Conservation (phyloP, 768 basidiomycete species). For the Daedalea quercina region DNA sequence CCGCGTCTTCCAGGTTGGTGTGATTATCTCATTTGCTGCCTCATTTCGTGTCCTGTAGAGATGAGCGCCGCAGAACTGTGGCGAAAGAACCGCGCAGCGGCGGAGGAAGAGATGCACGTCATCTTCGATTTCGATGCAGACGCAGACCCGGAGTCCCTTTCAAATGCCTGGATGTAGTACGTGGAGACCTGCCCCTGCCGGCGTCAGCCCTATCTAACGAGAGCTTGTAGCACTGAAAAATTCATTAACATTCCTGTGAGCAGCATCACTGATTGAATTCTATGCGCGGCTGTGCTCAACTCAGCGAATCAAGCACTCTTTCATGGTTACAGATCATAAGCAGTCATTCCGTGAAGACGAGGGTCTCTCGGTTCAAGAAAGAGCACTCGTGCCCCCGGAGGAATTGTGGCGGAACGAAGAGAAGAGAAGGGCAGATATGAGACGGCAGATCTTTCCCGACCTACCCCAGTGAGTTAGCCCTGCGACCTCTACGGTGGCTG, state of each 20-base stretch:
- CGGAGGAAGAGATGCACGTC: slow-evolving; percentile 3
- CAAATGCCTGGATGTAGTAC: slow-evolving; percentile 38
- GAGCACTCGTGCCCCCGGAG: slow-evolving; percentile 10
- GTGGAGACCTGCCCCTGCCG: slow-evolving; percentile 11
- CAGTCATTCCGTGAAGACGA: slow-evolving; percentile 34
- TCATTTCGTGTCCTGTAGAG: slow-evolving; percentile 36
- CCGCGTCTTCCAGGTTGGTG: slow-evolving; percentile 32
- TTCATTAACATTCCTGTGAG: slow-evolving; percentile 42
- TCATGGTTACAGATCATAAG: slow-evolving; percentile 44
- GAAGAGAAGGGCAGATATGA: slow-evolving; percentile 29
- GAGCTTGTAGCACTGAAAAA: slow-evolving; percentile 30
- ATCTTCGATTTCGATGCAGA: slow-evolving; percentile 31
- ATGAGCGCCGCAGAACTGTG: slow-evolving; percentile 27
- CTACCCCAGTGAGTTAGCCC: slow-evolving; percentile 28
- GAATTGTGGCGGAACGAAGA: slow-evolving; percentile 34
- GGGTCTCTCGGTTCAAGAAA: slow-evolving; percentile 11
- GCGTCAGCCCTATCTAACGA: no score
- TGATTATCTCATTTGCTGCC: slow-evolving; percentile 40
- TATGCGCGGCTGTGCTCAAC: neutral
- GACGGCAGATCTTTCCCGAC: slow-evolving; percentile 36
- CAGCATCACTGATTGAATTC: neutral
- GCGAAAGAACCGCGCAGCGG: slow-evolving; percentile 8
- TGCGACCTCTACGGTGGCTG: neutral
- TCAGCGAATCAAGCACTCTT: slow-evolving; percentile 30
- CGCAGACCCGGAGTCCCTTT: slow-evolving; percentile 33